Conservation (phyloP, 495 filamentous ascomycete species). For the Aspergillus sclerotioniger region DNA sequence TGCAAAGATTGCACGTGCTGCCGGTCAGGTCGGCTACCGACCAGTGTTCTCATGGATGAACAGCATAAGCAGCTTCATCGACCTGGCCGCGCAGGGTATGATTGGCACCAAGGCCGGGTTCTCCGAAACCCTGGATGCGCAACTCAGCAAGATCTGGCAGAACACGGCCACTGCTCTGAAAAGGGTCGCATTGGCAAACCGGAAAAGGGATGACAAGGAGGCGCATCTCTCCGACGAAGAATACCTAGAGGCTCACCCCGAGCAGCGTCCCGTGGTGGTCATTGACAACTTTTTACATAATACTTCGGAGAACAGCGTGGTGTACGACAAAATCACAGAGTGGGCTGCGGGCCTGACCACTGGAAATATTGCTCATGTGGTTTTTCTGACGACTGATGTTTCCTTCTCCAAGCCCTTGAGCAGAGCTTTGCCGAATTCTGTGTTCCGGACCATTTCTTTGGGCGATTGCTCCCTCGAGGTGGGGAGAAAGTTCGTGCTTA, state of each 20-base stretch:
- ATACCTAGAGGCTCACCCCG: conserved; percentile 88
- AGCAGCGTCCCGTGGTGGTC: conserved; percentile 78
- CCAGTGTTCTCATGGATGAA: conserved; percentile 97
- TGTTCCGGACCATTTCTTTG: conserved; percentile 81
- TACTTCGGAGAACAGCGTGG: conserved; percentile 63
- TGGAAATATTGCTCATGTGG: conserved; percentile 90
- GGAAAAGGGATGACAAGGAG: conserved; percentile 72
- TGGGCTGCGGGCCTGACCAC: conserved; percentile 88
- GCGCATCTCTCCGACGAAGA: conserved; percentile 74
- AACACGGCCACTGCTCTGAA: conserved; percentile 81
- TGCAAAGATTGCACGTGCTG: conserved; percentile 79
- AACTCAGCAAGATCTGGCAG: conserved; percentile 88
- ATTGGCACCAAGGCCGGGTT: conserved; percentile 95
- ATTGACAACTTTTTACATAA: conserved; percentile 94
- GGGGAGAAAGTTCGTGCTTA: conserved; percentile 86
- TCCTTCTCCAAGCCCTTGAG: conserved; percentile 85
- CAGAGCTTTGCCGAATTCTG: conserved; percentile 84
- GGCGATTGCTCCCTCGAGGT: conserved; percentile 83
- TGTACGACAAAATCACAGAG: conserved; percentile 88
- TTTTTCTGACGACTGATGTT: conserved; percentile 92
- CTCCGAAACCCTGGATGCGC: conserved; percentile 88
- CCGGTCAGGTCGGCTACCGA: conserved; percentile 82
- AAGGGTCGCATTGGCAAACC: conserved; percentile 64
- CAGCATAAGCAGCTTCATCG: conserved; percentile 84
- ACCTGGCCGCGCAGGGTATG: conserved; percentile 88